Conservation (phyloP, 352 stramenopile species). For the Globisporangium alternatum region DNA sequence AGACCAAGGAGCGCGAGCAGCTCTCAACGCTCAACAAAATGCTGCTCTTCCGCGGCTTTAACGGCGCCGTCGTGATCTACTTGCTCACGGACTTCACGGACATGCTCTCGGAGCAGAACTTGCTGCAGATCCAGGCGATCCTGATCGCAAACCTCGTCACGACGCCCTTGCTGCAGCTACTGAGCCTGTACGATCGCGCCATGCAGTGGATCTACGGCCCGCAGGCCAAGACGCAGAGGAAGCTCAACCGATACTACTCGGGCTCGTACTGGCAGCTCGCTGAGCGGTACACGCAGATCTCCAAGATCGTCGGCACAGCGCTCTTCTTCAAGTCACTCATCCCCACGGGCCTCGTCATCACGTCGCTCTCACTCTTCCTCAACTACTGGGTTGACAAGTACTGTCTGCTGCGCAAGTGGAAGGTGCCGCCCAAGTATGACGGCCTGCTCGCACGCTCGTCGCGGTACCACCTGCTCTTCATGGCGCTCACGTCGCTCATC, state of each 20-base stretch:
- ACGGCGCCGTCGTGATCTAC: constrained; percentile 73
- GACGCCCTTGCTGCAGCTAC: constrained; percentile 57
- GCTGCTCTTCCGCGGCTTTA: constrained; percentile 68
- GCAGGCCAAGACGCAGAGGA: constrained; percentile 63
- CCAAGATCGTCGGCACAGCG: constrained; percentile 58
- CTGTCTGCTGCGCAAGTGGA: constrained; percentile 75
- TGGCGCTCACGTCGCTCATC: constrained; percentile 57
- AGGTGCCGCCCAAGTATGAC: constrained; percentile 58
- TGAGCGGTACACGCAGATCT: constrained; percentile 67
- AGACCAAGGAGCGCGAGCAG: constrained; percentile 68
- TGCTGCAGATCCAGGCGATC: constrained; percentile 72
- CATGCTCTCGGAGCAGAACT: constrained; percentile 57
- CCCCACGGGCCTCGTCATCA: constrained; percentile 63
- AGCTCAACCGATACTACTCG: constrained; percentile 77
- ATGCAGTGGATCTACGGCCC: constrained; percentile 40
- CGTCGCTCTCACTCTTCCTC: constrained; percentile 57
- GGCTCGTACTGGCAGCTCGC: constrained; percentile 66
- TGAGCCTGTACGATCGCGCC: constrained; percentile 52
- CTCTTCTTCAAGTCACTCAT: constrained; percentile 69
- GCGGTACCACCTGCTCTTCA: constrained; percentile 64
- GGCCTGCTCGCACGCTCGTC: constrained; percentile 56
- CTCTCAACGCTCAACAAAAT: constrained; percentile 81
- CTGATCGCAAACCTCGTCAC: constrained; percentile 78
- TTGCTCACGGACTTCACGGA: constrained; percentile 74
- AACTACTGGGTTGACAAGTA: constrained; percentile 88